Conservation (phyloP, 2,329 filamentous ascomycete genomes). For the Clonostachys sp. region DNA sequence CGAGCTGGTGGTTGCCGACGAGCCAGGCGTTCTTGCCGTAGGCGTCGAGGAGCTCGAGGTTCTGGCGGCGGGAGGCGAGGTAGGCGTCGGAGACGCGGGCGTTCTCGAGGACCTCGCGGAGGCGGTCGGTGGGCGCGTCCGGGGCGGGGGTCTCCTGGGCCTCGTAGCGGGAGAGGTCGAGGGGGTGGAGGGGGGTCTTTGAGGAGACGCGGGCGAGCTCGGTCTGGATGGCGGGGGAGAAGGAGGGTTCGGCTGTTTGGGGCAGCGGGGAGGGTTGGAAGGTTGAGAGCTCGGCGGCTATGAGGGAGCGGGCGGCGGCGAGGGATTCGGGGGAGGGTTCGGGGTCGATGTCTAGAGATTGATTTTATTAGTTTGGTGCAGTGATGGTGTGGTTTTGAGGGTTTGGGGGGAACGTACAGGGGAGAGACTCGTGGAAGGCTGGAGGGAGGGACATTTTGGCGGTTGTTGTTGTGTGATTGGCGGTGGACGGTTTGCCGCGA, state of each 20-base stretch:
- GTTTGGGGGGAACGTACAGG: slow-evolving; percentile 51
- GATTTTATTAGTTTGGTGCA: slow-evolving; percentile 3
- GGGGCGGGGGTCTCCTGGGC: slow-evolving; percentile 50
- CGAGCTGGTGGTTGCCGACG: slow-evolving; percentile 74
- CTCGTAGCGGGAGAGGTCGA: slow-evolving; percentile 81
- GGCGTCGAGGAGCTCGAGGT: slow-evolving; percentile 70
- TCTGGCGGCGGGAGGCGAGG: slow-evolving; percentile 42
- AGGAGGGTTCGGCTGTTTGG: slow-evolving; percentile 45
- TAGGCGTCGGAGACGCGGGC: slow-evolving; percentile 47
- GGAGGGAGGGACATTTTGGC: slow-evolving; percentile 19
- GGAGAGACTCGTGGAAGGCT: slow-evolving; percentile 70
- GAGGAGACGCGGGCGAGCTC: slow-evolving; percentile 64
- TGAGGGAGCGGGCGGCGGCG: slow-evolving; percentile 62
- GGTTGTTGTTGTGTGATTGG: slow-evolving; percentile 2
- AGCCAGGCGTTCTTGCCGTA: slow-evolving; percentile 92
- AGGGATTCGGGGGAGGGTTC: slow-evolving; percentile 62
- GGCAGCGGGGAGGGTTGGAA: slow-evolving; percentile 50
- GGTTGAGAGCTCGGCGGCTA: slow-evolving; percentile 55
- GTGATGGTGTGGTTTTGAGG: neutral
- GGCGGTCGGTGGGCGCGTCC: slow-evolving; percentile 20
- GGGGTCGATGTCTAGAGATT: slow-evolving; percentile 74
- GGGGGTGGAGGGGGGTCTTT: slow-evolving; percentile 37
- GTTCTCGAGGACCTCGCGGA: slow-evolving; percentile 59
- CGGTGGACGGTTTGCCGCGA: too few species aligned
- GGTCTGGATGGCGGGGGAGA: slow-evolving; percentile 60